Conservation (phyloP, 148 eudicot genomes). For the Linanthus parryae region DNA sequence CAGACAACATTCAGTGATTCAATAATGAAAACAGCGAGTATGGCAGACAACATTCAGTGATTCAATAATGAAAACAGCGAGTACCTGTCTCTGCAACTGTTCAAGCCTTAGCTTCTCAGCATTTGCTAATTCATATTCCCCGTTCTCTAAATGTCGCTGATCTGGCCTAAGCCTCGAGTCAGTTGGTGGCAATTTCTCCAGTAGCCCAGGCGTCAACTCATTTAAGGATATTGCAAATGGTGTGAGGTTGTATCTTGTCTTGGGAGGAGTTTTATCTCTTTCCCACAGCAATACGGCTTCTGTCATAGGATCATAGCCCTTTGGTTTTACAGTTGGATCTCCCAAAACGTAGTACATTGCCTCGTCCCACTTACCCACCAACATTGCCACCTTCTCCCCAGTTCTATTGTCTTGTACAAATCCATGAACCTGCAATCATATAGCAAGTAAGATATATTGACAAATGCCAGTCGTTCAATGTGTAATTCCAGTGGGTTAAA, state of each 20-base stretch:
- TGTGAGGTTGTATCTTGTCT: slow-evolving; percentile 86
- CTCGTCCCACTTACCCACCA: slow-evolving; percentile 98
- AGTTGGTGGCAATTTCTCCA: slow-evolving; percentile 85
- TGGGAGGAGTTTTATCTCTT: slow-evolving; percentile 65
- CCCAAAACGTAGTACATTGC: slow-evolving; percentile 96
- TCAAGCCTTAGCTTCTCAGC: slow-evolving; percentile 92
- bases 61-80: neutral
- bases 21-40: too few relatives aligned
- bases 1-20: too few relatives aligned
- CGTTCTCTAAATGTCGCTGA: slow-evolving; percentile 92
- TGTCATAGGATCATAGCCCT: slow-evolving; percentile 98
- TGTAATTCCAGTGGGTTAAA: too few relatives aligned
- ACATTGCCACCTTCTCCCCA: slow-evolving; percentile 89
- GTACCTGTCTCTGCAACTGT: slow-evolving; percentile 88
- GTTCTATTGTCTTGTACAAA: slow-evolving; percentile 92
- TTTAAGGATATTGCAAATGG: slow-evolving; percentile 92
- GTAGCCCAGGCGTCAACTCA: slow-evolving; percentile 72
- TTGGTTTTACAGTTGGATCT: slow-evolving; percentile 80
- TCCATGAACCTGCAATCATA: slow-evolving; percentile 71
- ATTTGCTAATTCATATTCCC: slow-evolving; percentile 91
- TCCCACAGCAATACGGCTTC: slow-evolving; percentile 94
- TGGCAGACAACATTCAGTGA: too few relatives aligned
- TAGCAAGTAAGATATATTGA: too few relatives aligned
- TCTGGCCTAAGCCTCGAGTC: slow-evolving; percentile 96
- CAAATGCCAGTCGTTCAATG: too few relatives aligned